Conservation (phyloP, 805 yeast species). For the Saccharomycopsis malanga region DNA sequence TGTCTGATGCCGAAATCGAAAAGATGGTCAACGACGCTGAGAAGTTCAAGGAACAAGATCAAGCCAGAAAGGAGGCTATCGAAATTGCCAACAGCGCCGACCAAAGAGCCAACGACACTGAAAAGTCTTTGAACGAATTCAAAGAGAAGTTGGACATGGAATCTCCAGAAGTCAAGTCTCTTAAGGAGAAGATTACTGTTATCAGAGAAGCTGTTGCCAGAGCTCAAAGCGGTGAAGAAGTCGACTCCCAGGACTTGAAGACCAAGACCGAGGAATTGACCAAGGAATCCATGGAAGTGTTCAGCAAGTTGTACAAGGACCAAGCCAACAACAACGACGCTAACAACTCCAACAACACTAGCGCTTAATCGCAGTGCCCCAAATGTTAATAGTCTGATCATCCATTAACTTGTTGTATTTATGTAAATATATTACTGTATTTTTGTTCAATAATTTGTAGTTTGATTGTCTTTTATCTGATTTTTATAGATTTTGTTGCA, state of each 20-base stretch:
- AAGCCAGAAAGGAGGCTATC: constrained; percentile 76
- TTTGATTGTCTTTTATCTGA: too few species aligned
- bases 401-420: too few species aligned
- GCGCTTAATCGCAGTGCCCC: too few species aligned
- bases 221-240: constrained; percentile 61
- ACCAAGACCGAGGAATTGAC: constrained; percentile 79
- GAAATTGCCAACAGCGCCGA: constrained; percentile 83
- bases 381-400: too few species aligned
- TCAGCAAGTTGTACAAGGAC: constrained; percentile 57
- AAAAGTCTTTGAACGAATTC: constrained; percentile 74
- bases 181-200: constrained; percentile 48
- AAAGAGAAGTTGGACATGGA: constrained; percentile 54
- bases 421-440: too few species aligned
- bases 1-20: constrained; percentile 84
- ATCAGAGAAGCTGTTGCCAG: constrained; percentile 73
- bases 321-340: constrained; percentile 11
- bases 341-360: too few species aligned
- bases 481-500: too few species aligned
- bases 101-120: constrained; percentile 77
- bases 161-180: constrained; percentile 40
- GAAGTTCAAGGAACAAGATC: constrained; percentile 80
- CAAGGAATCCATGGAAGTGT: constrained; percentile 71
- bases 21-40: constrained; percentile 88
- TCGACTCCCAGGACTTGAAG: constrained; percentile 59
- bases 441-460: too few species aligned